Conservation (phyloP, 768 basidiomycete genomes). For the Mycena belliarum region DNA sequence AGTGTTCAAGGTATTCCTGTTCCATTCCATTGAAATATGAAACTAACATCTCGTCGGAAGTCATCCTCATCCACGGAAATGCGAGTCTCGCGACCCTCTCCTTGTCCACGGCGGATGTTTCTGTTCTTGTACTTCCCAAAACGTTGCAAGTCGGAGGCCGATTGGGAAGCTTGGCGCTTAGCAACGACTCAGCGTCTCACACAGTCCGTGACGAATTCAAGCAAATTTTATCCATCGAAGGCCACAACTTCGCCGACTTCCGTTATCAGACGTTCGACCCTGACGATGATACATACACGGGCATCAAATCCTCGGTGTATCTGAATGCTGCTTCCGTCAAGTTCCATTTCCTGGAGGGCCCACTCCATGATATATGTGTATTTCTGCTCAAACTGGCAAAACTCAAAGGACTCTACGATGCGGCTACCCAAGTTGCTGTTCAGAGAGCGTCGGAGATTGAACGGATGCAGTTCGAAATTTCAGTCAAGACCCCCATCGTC, state of each 20-base stretch:
- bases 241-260: slow-evolving; percentile 91
- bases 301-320: slow-evolving; percentile 80
- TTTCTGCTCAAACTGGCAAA: slow-evolving; percentile 85
- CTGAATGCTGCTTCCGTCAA: slow-evolving; percentile 89
- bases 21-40: slow-evolving; percentile 2
- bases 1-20: slow-evolving; percentile 70
- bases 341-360: slow-evolving; percentile 84
- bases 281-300: slow-evolving; percentile 63
- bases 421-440: slow-evolving; percentile 90
- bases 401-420: slow-evolving; percentile 92
- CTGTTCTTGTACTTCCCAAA: slow-evolving; percentile 67
- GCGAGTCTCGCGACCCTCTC: slow-evolving; percentile 81
- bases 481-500: slow-evolving; percentile 89
- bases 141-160: slow-evolving; percentile 79
- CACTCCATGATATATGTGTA: slow-evolving; percentile 84
- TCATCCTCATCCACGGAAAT: slow-evolving; percentile 73
- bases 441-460: slow-evolving; percentile 93
- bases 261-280: slow-evolving; percentile 90
- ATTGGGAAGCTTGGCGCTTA: slow-evolving; percentile 80
- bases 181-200: slow-evolving; percentile 62
- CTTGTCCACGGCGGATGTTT: slow-evolving; percentile 87
- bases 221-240: slow-evolving; percentile 89
- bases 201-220: slow-evolving; percentile 70
- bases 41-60: slow-evolving; percentile 47
- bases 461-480: slow-evolving; percentile 89